Base-by-base conservation (phyloP, 2,329 filamentous ascomycete species). In the Atkinsonella texensis region DNA sequence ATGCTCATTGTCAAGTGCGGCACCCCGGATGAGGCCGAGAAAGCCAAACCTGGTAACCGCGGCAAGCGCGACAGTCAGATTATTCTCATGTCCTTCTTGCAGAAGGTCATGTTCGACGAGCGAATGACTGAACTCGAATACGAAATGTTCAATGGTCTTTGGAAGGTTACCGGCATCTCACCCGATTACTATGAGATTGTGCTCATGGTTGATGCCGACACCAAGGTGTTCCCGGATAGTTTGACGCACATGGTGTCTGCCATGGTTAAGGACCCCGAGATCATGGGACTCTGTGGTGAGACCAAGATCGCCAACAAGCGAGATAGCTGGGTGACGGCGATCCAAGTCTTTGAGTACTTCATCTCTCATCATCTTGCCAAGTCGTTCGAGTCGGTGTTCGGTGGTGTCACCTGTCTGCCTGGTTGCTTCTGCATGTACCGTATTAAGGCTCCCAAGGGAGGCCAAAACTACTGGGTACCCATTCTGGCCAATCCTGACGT, bases 401-500 rank as follows among this genome's bases (percentile, higher is more conserved):
- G 93, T 71, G 93, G 93, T 85, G 93, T 98, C 55, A 98, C 93
- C 57, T 98, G 93, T 77, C 76, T 98, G 60, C 93, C 93, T 15
- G 93, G 93, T 57, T 98, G 93, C 76, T 98, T 98, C 83, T 96
- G 89, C 77, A 98, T 98, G 94, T 98, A 98, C 74, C 87, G 93
- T 63, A 97, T 98, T 80, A 98, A 98, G 72, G 87, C 93, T 32
- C 94, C 93, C 54, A 98, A 98, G 73, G 93, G 93, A 58, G 91
- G 87, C 28, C 89, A 97, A 67, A 97, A 98, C 74, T 98, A 97
- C 73, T 98, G 93, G 93, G 93, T 98, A 23, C 93, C 93, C 8
- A 97, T 98, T 62, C 79, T 98, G 57, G 93, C 93, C 60, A 98
- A 98, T 67, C 94, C 94, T 2, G 94, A 98, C 63, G 87, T 98